Evolutionary conservation across 805 yeast genomes (phyloP).

Genomic region (Metschnikowia bowlesiae): DNA sequence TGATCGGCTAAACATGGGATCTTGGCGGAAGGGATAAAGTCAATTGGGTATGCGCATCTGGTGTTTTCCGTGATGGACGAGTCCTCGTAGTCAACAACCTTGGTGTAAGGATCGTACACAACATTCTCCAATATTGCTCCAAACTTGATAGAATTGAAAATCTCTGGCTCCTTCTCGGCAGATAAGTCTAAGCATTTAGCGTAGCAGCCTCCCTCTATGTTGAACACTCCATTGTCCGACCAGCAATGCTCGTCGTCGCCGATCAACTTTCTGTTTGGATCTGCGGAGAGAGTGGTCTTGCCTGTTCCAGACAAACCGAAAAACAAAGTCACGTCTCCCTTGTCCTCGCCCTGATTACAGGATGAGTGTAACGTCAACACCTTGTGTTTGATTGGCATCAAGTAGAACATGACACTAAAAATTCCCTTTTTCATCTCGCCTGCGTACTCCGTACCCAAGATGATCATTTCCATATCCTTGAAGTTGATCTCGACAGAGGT

Average conservation of each 20-base stretch:
- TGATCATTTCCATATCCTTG: constrained; percentile 98
- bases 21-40: constrained; percentile 92
- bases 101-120: constrained; percentile 71
- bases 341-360: constrained; percentile 79
- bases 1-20: constrained; percentile 86
- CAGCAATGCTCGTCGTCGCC: constrained; percentile 99
- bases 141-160: constrained; percentile 88
- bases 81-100: constrained; percentile 82
- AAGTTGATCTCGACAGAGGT: constrained; percentile 96
- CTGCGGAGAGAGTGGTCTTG: constrained; percentile 95
- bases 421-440: constrained; percentile 99
- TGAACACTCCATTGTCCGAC: constrained; percentile 97
- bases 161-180: constrained; percentile 95
- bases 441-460: constrained; percentile 97
- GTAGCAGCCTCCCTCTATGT: constrained; percentile 99
- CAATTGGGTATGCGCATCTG: constrained; percentile 98
- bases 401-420: constrained; percentile 97
- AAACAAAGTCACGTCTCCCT: constrained; percentile 88
- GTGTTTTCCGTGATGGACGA: constrained; percentile 90
- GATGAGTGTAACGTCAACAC: constrained; percentile 94
- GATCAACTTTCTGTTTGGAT: constrained; percentile 85
- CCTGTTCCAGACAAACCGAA: constrained; percentile 98
- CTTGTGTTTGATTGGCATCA: constrained; percentile 92
- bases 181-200: constrained; percentile 92
- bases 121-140: constrained; percentile 95